These are phyloP conservation scores for Casuarina equisetifolia DNA, from an alignment of 306 rosid species.

Conservation along the genomic window DNA sequence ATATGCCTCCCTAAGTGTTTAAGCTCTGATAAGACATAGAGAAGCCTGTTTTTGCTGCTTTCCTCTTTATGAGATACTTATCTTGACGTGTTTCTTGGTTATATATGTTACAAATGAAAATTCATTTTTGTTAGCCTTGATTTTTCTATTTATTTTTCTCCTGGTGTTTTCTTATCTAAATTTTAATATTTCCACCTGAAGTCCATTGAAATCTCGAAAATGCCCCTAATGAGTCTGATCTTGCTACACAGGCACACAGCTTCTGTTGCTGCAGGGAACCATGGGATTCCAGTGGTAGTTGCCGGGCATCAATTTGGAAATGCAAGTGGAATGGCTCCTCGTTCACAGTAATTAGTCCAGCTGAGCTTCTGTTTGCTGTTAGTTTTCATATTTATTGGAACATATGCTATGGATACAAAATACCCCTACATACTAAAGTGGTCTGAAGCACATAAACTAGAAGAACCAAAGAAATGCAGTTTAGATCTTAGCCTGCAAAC, in stretches of 20 bases:
- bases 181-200: conserved; percentile 17
- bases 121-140: background rate
- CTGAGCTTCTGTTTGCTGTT: conserved; percentile 16
- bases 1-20: background rate
- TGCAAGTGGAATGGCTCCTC: conserved; percentile 99
- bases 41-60: background rate
- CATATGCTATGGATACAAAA: background rate
- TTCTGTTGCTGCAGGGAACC: conserved; percentile 98
- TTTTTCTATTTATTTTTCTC: background rate
- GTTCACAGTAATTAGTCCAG: conserved; percentile 75
- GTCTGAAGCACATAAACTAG: background rate
- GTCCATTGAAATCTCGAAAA: background rate
- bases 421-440: background rate
- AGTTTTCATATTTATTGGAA: background rate
- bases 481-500: background rate
- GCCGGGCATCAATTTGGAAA: conserved; percentile 92
- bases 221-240: conserved; percentile 31
- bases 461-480: background rate
- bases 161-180: background rate
- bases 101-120: background rate
- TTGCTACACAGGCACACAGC: conserved; percentile 80
- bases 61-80: background rate
- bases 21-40: background rate
- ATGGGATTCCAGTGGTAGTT: conserved; percentile 93
- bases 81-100: background rate